Evolutionary conservation across 2,329 filamentous ascomycete species (phyloP).

Genomic region (Verticillium alfalfae): DNA sequence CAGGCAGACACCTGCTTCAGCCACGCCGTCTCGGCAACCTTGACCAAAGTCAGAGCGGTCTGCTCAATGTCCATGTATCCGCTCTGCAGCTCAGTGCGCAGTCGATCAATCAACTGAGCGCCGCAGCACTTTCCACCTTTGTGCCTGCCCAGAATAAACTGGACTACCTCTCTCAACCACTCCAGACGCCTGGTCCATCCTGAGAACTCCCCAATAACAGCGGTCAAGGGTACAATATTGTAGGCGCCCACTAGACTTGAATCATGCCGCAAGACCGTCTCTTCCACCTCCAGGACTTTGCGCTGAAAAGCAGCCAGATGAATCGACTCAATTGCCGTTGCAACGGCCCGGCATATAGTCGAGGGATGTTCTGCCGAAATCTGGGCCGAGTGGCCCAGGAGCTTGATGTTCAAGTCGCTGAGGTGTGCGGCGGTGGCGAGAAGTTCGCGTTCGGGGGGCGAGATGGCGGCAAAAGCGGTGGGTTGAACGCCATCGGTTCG

Average conservation of each 20-base stretch:
- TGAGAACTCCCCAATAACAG: conserved; percentile 78
- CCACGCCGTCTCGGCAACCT: conserved; percentile 83
- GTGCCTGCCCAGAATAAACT: conserved; percentile 54
- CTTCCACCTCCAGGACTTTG: conserved; percentile 81
- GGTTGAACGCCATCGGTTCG: conserved; percentile 42
- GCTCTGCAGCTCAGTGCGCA: conserved; percentile 74
- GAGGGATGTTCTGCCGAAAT: conserved; percentile 70
- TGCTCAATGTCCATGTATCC: conserved; percentile 84
- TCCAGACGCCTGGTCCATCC: conserved; percentile 79
- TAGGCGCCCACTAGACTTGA: conserved; percentile 81
- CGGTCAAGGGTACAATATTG: conserved; percentile 86
- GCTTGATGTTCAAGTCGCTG: conserved; percentile 69
- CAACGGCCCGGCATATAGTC: conserved; percentile 81
- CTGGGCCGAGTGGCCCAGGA: conserved; percentile 60
- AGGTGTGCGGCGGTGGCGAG: conserved; percentile 72
- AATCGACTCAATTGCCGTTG: conserved; percentile 66
- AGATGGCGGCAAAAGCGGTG: conserved; percentile 46
- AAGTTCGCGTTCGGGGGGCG: conserved; percentile 77
- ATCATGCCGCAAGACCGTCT: conserved; percentile 69
- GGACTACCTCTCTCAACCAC: conserved; percentile 73
- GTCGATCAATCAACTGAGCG: conserved; percentile 68
- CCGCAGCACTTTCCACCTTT: conserved; percentile 50
- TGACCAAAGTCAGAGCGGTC: conserved; percentile 67
- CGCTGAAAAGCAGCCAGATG: conserved; percentile 78
- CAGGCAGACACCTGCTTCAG: conserved; percentile 84